A percentile compares a stretch with the other conserved stretches of the same genome.
phyloP scores from a whole-genome alignment of 2,329 filamentous ascomycete species.

The Fusarium sp. region DNA sequence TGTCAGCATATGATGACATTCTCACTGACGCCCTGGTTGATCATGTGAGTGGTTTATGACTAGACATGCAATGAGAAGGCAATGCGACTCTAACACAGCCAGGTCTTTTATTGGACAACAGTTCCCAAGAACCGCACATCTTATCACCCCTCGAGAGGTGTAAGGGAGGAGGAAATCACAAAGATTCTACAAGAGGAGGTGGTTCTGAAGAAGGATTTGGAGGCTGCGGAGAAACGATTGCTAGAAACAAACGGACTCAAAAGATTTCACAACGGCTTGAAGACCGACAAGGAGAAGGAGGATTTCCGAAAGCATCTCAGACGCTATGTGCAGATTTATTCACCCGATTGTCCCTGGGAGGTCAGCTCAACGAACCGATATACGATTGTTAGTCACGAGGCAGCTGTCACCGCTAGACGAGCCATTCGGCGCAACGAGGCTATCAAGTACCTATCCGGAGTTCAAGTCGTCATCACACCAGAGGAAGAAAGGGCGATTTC shows the following conservation, averaged over 20 bases:
- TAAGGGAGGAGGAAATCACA: conserved; percentile 73
- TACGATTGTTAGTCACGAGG: conserved; percentile 90
- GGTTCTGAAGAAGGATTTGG: conserved; percentile 78
- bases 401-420: conserved; percentile 83
- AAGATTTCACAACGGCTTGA: conserved; percentile 75
- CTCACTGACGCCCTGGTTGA: conserved; percentile 95
- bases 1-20: conserved; percentile 95
- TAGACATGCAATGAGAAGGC: not conserved
- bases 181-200: conserved; percentile 73
- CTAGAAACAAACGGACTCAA: conserved; percentile 78
- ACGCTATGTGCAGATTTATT: conserved; percentile 92
- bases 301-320: conserved; percentile 88
- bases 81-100: conserved; percentile 38
- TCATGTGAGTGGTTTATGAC: conserved; percentile 72
- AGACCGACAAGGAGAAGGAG: conserved; percentile 81
- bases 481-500: conserved; percentile 90
- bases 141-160: conserved; percentile 84
- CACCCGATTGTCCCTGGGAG: conserved; percentile 94
- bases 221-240: conserved; percentile 77
- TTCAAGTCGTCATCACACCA: conserved; percentile 90
- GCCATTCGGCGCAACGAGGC: conserved; percentile 84
- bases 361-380: conserved; percentile 93
- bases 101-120: conserved; percentile 94
- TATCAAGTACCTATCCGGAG: conserved; percentile 91
- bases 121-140: conserved; percentile 94